Percentiles rank a stretch among this genome's conserved stretches.
These are phyloP conservation scores for Sonneratia alba DNA, from an alignment of 345 rosid species.

Conservation along the genomic window DNA sequence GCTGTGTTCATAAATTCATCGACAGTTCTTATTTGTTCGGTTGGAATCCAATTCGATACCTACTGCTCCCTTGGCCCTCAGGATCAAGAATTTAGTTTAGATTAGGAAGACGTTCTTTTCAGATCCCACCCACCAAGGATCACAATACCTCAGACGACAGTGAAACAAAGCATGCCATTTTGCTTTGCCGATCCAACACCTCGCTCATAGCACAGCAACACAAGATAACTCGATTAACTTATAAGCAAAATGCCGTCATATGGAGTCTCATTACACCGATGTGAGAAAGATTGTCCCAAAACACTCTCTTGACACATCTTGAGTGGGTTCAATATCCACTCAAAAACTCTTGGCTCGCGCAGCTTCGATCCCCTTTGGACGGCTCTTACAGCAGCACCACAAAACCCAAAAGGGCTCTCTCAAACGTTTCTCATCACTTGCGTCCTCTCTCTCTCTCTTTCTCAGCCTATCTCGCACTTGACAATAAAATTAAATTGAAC, in stretches of 20 bases:
- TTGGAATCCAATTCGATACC: no score
- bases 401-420: conserved; percentile 38
- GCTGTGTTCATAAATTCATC: no score
- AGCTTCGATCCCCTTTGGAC: conserved; percentile 23
- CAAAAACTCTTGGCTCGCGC: background rate
- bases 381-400: conserved; percentile 49
- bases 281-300: background rate
- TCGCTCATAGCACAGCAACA: no score
- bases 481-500: background rate
- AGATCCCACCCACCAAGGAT: background rate
- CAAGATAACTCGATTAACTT: no score
- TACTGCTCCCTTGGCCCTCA: background rate
- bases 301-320: no score
- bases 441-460: conserved; percentile 2
- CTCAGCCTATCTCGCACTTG: background rate
- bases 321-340: background rate
- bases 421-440: background rate
- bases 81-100: background rate
- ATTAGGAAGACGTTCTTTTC: background rate
- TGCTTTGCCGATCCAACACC: no score
- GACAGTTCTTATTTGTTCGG: no score
- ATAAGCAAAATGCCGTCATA: no score
- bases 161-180: no score
- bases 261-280: no score
- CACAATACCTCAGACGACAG: background rate